Evolutionary conservation across 1,284 basidiomycete genomes (phyloP), one percentile per base, ranked within the genome.

Genomic region (Ganoderma leucocontextum): DNA sequence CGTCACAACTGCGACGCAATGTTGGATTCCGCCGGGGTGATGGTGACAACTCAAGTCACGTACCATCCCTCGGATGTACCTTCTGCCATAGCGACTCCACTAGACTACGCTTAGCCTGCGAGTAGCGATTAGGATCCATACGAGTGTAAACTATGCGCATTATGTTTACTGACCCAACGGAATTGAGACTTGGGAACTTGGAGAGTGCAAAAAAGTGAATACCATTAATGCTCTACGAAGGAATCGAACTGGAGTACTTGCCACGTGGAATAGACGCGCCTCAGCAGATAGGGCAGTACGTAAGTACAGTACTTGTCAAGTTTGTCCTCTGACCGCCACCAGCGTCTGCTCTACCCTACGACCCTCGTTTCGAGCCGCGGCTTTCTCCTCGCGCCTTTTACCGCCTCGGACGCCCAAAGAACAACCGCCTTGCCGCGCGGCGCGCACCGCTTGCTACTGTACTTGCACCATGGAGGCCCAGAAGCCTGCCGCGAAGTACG

Each of bases 401-500:
- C 19, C 29, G 29, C 61, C 35, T 29, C 44, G 61, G 36, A 63
- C 62, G 62, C 62, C 62, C 62, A 35, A 22, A 62, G n/a, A 62
- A 62, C 60, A 66, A 66, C 65, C 65, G 65, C 65, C 33, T 29
- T 57, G 36, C 33, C 62, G 38, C 57, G 59, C 64, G 47, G 49
- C 60, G 62, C 62, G 10, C 19, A 7, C 39, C 41, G 39, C 42
- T 60, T 63, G 55, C n/a, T 35, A 41, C 19, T 41, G 59, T 60
- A 63, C 60, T 66, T 35, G 55, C 70, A 74, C 52, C 60, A 75
- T 75, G 75, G 75, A 75, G 62, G 69, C 67, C 41, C 73, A 72
- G 42, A 75, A 75, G 65, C 75, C 75, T 63, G 72, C 73, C 55
- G 72, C 73, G 60, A 75, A 74, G 75, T 75, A 71, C 59, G 75